phyloP scores from a whole-genome alignment of 371 early-diverging fungal genomes.

The Blakeslea trispora region DNA sequence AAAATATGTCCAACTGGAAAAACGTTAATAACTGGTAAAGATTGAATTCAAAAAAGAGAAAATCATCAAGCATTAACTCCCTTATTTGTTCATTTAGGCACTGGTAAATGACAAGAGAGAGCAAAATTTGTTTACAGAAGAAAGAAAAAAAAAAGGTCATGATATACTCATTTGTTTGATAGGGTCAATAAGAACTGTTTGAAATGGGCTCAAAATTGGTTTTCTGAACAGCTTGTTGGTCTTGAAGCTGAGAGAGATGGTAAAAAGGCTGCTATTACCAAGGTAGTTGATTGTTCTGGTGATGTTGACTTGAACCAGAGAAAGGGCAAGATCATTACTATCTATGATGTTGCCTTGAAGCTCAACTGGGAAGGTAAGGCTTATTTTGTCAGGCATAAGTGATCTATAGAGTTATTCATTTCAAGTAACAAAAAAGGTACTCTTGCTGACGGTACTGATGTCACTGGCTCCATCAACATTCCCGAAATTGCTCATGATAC shows the following conservation, averaged over 20 bases:
- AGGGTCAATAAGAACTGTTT: slow-evolving; percentile 90
- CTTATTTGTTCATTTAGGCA: slow-evolving; percentile 15
- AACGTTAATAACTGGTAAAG: slow-evolving; percentile 38
- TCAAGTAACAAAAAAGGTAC: too few relatives aligned
- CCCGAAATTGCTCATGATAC: slow-evolving; percentile 95
- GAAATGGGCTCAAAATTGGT: slow-evolving; percentile 76
- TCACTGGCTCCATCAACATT: slow-evolving; percentile 76
- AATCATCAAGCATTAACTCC: neutral
- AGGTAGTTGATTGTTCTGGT: slow-evolving; percentile 63
- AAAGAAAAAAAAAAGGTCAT: too few relatives aligned
- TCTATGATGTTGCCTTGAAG: slow-evolving; percentile 74
- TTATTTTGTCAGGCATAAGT: too few relatives aligned
- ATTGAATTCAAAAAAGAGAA: neutral
- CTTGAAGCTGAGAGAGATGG: slow-evolving; percentile 48
- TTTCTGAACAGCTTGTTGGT: slow-evolving; percentile 57
- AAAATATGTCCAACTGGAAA: slow-evolving; percentile 40
- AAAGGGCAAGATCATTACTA: slow-evolving; percentile 85
- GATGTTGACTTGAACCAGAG: slow-evolving; percentile 87
- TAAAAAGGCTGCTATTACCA: slow-evolving; percentile 52
- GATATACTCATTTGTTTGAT: neutral
- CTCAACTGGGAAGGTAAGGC: slow-evolving; percentile 77
- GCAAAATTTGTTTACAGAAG: neutral
- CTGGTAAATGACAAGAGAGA: slow-evolving; percentile 17
- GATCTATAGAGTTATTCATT: too few relatives aligned
- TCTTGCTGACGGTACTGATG: slow-evolving; percentile 64